A percentile compares a stretch with the other conserved stretches of the same genome.
These are phyloP conservation scores for Haplosporangium gracile DNA, from an alignment of 192 early-diverging fungal genomes.

Conservation along the genomic window DNA sequence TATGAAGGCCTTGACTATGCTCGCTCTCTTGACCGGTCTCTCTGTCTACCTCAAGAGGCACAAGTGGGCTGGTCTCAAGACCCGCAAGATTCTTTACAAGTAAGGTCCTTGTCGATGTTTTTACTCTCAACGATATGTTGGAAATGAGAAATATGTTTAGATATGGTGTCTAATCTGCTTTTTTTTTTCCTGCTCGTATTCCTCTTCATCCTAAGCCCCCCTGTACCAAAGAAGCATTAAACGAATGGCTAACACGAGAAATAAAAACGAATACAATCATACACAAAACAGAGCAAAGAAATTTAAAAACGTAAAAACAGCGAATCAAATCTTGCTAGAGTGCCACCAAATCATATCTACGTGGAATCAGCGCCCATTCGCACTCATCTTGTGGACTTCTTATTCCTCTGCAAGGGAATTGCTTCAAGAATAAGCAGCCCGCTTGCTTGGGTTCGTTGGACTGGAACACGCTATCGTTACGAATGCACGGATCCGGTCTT, in stretches of 20 bases:
- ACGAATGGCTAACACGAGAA: neutral
- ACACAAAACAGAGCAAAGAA: neutral
- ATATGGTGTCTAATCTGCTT: neutral
- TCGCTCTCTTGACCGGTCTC: constrained; percentile 77
- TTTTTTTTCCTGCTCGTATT: neutral
- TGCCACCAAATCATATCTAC: too few species aligned
- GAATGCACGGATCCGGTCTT: too few species aligned
- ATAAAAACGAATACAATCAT: constrained; percentile 5
- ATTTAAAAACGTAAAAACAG: too few species aligned
- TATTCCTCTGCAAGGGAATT: too few species aligned
- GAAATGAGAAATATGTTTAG: neutral
- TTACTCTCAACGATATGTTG: neutral
- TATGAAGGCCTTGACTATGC: constrained; percentile 85
- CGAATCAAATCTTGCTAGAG: too few species aligned
- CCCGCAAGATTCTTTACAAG: constrained; percentile 91
- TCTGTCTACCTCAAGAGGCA: constrained; percentile 93
- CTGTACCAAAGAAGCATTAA: constrained; percentile 55
- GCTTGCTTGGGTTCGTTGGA: too few species aligned
- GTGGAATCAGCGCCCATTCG: too few species aligned
- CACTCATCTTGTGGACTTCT: too few species aligned
- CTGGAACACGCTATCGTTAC: too few species aligned
- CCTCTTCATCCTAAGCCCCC: constrained; percentile 22
- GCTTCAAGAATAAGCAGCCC: too few species aligned
- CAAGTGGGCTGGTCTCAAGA: constrained; percentile 94
- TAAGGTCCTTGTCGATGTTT: neutral